phyloP scores from a whole-genome alignment of 2,329 filamentous ascomycete species.

The Arthrobotrys sinensis region DNA sequence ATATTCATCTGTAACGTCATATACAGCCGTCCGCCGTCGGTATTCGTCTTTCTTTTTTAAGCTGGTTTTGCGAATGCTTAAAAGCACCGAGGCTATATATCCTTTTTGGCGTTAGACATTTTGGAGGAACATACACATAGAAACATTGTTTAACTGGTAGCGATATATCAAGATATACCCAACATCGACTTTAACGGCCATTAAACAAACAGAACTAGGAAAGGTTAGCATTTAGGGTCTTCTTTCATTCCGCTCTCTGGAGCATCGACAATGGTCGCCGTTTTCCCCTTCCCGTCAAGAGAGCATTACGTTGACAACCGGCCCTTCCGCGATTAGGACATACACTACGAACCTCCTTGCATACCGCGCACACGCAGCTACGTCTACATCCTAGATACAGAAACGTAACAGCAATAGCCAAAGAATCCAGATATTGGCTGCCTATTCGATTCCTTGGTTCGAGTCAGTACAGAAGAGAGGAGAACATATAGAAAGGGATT shows the following conservation, averaged over 20 bases:
- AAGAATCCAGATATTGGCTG: constrained; percentile 56
- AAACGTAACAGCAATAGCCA: constrained; percentile 56
- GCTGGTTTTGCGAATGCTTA: constrained; percentile 34
- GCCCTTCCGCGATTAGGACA: constrained; percentile 47
- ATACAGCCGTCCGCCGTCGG: constrained; percentile 55
- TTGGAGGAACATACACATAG: constrained; percentile 44
- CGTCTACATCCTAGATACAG: constrained; percentile 48
- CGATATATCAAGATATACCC: constrained; percentile 44
- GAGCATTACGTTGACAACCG: constrained; percentile 52
- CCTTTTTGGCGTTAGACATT: constrained; percentile 49
- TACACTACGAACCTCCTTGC: constrained; percentile 54
- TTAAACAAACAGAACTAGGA: constrained; percentile 26
- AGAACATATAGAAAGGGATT: constrained; percentile 45
- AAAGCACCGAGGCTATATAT: constrained; percentile 39
- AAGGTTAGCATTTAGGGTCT: constrained; percentile 46
- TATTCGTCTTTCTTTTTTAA: constrained; percentile 45
- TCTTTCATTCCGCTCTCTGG: constrained; percentile 42
- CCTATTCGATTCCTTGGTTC: constrained; percentile 58
- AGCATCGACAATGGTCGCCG: constrained; percentile 53
- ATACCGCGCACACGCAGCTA: constrained; percentile 52
- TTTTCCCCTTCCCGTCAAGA: constrained; percentile 32
- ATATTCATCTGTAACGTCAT: constrained; percentile 59
- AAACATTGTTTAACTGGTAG: constrained; percentile 55
- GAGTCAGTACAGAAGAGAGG: constrained; percentile 40
- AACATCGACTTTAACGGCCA: constrained; percentile 36